Percentiles rank a stretch among this genome's conserved stretches.
Conservation (phyloP, 2,329 filamentous ascomycete genomes). For the Aspergillus pseudotamarii region DNA sequence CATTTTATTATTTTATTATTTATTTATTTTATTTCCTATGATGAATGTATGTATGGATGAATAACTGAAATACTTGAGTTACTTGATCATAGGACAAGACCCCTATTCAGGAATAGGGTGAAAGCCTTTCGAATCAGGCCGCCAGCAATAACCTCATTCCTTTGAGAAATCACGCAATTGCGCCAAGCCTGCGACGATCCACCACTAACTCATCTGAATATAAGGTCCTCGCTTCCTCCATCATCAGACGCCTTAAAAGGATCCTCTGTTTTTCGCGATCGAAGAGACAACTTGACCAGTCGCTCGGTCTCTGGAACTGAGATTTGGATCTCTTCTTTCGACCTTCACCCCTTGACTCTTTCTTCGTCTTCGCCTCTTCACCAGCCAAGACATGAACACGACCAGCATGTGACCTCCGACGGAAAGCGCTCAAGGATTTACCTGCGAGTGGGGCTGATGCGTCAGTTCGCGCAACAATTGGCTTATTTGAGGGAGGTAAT, state of each 20-base stretch:
- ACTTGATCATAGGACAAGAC: background rate
- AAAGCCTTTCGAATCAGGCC: background rate
- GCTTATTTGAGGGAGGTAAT: background rate
- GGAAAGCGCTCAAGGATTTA: constrained; percentile 21
- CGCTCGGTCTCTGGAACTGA: background rate
- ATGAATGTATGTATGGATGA: background rate
- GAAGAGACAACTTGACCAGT: background rate
- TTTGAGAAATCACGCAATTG: constrained; percentile 36
- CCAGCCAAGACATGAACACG: constrained; percentile 5
- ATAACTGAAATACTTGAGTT: background rate
- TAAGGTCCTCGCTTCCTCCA: constrained; percentile 30
- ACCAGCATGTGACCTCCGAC: constrained; percentile 24
- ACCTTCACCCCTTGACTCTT: background rate
- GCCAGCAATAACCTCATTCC: constrained; percentile 1
- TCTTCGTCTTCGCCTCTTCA: background rate
- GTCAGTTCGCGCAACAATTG: constrained; percentile 14
- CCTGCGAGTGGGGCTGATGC: constrained; percentile 27
- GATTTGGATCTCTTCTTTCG: background rate
- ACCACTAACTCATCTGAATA: constrained; percentile 24
- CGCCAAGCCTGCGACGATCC: constrained; percentile 31
- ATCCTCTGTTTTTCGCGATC: constrained; percentile 7
- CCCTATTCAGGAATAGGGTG: background rate
- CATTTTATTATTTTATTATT: background rate
- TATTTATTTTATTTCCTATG: background rate
- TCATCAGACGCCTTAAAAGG: background rate